These are phyloP conservation scores for Malassezia pachydermatis DNA, from an alignment of 1,284 basidiomycete genomes.

Conservation along the genomic window DNA sequence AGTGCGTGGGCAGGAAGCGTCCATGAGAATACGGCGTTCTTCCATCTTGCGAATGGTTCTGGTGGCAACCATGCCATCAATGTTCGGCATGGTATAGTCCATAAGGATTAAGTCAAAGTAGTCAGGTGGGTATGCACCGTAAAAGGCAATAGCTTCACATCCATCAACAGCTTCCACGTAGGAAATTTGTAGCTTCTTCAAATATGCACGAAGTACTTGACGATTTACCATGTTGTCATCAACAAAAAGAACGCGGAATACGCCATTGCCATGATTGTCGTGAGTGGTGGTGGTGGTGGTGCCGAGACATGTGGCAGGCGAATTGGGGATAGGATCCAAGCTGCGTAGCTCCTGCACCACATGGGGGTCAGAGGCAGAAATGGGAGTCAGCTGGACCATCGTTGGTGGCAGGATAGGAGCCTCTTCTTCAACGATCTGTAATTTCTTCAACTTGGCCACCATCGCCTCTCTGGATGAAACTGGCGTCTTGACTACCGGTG, in stretches of 20 bases:
- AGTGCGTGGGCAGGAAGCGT: background rate
- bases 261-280: too few relatives aligned
- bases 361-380: too few relatives aligned
- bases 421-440: too few relatives aligned
- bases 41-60: constrained; percentile 26
- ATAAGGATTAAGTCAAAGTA: constrained; percentile 27
- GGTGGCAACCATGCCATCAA: constrained; percentile 34
- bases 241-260: constrained; percentile 22
- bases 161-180: constrained; percentile 31
- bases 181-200: constrained; percentile 24
- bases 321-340: too few relatives aligned
- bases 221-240: constrained; percentile 42
- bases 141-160: constrained; percentile 26
- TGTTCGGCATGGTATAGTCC: constrained; percentile 40
- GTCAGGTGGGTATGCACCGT: constrained; percentile 17
- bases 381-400: too few relatives aligned
- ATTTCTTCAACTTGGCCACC: too few relatives aligned
- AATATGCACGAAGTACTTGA: constrained; percentile 26
- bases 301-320: too few relatives aligned
- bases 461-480: too few relatives aligned
- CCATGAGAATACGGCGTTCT: background rate
- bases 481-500: too few relatives aligned
- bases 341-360: too few relatives aligned
- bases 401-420: too few relatives aligned
- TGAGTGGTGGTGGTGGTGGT: too few relatives aligned